Base-by-base conservation (phyloP, 2,329 filamentous ascomycete species). In the Cercospora citrullina region DNA sequence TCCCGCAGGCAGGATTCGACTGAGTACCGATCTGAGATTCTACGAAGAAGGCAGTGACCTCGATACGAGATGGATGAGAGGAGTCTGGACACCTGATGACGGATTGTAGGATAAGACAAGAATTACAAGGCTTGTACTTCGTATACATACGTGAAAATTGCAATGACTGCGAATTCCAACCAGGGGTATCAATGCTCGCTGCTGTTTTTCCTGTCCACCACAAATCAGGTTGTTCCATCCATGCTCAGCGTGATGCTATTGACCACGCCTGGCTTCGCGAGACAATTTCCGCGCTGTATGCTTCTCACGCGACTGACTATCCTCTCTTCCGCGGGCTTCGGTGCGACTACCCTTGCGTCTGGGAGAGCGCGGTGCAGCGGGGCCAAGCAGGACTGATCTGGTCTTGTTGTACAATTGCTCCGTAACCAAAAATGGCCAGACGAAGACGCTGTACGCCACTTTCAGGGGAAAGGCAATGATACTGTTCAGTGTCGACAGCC, bases 21-120 rank as follows among this genome's bases (percentile, higher is more conserved):
- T 83, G 66, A 79, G 77, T 64, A 81, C 80, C 4, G 81, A 83
- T 75, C 69, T 83, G 69, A 72, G 80, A 45, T 83, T 81, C 71
- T 80, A 79, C 69, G 79, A 80, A 51, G 75, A 78, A 57, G 78
- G 76, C 12, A 72, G 72, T 7, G 66, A 69, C 16, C 67, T 77
- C 23, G 78, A 81, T 68, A 71, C 78, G 67, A 74, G 76, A 65
- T 80, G 80, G 75, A 80, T 79, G 76, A 75, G 74, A 33, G 48
- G 58, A 66, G 73, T 77, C 42, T 82, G 79, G 79, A 71, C 62
- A 9, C 78, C 80, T 6, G 75, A 75, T 60, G 79, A 81, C 75
- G 75, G 75, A 16, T 66, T 77, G 68, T 76, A 65, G 69, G 31
- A 26, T 30, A 30, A 6, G 39, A 30, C 14, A 14, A 42, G 36